Base-by-base conservation (phyloP, 768 basidiomycete genomes). In the Leucocoprinus birnbaumii region DNA sequence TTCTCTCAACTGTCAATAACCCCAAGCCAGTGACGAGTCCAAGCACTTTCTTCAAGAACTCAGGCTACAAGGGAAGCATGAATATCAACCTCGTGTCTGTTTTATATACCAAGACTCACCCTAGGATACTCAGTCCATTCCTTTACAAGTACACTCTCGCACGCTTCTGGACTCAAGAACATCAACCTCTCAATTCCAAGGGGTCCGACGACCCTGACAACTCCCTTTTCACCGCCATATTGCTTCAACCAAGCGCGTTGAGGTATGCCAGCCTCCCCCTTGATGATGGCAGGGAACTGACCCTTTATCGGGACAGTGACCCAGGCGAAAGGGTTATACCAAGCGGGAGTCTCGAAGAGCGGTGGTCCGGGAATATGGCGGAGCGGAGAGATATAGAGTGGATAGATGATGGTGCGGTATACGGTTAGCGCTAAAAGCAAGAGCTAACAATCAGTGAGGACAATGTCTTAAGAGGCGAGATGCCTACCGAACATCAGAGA, bases 1-100 rank as follows among this genome's bases (percentile, higher is more conserved):
- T 68, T 4, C 80, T 78, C 1, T 77, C 80, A 16, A 76, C 73
- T 0, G 79, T 79, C 42, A 80, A 61, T 1, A 80, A 65, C 1
- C 79, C 79, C 61, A 76, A 71, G 0, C 78, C 77, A 9, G 76
- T 69, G 3, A 74, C 71, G 3, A 74, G 58, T 3, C 76, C 78
- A 3, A 79, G 62, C 2, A 73, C 63, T 51, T 75, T 65, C 45
- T 74, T 71, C 66, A 78, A 61, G 56, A 75, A 31, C 11, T 31
- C 31, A 5, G 31, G 31, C 31, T 31, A 31, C 31, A 31, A 31
- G 31, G 31, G 6, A 38, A n/a, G n/a, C n/a, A 40, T 46, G 41
- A 42, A 7, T 22, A 4, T 34, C 42, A 14, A 22, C 35, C 18
- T 19, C 5, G 18, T 34, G 2, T 16, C 6, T 14, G 3, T 14